A percentile compares a stretch with the other conserved stretches of the same genome.
Conservation (phyloP, 495 filamentous ascomycete genomes). For the Podospora pseudoanserina region DNA sequence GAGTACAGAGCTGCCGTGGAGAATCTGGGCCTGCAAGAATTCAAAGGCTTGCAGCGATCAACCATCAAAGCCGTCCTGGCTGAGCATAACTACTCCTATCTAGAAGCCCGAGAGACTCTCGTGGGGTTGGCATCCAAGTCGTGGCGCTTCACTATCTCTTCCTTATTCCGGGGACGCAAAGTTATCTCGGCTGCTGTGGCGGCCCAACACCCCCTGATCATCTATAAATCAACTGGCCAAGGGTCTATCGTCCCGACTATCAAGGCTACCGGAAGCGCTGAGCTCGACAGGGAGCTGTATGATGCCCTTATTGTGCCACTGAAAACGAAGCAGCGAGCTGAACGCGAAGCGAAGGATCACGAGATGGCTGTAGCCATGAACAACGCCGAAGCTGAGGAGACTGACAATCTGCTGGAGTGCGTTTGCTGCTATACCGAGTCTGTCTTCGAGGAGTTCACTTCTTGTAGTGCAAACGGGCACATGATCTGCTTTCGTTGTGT, state of each 20-base stretch:
- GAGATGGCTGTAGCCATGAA: slow-evolving; percentile 65
- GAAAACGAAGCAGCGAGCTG: slow-evolving; percentile 48
- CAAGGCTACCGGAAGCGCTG: slow-evolving; percentile 66
- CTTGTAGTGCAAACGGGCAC: slow-evolving; percentile 69
- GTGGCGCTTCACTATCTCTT: slow-evolving; percentile 80
- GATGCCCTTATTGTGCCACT: slow-evolving; percentile 62
- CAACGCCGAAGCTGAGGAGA: slow-evolving; percentile 67
- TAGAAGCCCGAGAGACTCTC: slow-evolving; percentile 69
- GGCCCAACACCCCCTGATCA: slow-evolving; percentile 54
- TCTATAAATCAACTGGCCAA: slow-evolving; percentile 56
- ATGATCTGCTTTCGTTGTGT: slow-evolving; percentile 86
- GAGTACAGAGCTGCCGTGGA: slow-evolving; percentile 72
- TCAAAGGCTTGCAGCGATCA: slow-evolving; percentile 72
- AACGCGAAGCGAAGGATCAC: slow-evolving; percentile 62
- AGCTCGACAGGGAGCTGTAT: slow-evolving; percentile 78
- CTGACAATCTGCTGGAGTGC: slow-evolving; percentile 75
- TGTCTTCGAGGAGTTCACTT: slow-evolving; percentile 76
- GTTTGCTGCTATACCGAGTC: slow-evolving; percentile 80
- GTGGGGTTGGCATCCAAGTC: slow-evolving; percentile 71
- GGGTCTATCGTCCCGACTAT: slow-evolving; percentile 54
- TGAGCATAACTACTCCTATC: slow-evolving; percentile 85
- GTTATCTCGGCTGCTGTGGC: slow-evolving; percentile 55
- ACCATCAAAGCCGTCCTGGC: slow-evolving; percentile 85
- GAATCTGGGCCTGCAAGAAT: slow-evolving; percentile 64
- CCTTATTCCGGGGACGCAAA: slow-evolving; percentile 66